A percentile compares a stretch with the other conserved stretches of the same genome.
Conservation (phyloP, 2,329 filamentous ascomycete genomes). For the Aspergillus persii region DNA sequence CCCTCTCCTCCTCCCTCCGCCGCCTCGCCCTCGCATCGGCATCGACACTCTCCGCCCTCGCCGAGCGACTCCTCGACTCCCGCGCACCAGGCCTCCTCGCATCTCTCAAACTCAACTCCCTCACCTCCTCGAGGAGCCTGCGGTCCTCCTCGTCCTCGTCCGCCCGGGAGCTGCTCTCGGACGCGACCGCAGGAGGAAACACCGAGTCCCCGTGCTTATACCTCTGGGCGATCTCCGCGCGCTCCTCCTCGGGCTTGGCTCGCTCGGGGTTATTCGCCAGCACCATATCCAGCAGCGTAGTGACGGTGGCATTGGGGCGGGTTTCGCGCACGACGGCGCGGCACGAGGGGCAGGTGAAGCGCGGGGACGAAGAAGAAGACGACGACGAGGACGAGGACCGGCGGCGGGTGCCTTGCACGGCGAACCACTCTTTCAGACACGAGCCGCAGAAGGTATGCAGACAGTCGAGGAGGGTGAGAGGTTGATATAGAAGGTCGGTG, state of each 20-base stretch:
- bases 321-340: conserved; percentile 83
- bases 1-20: conserved; percentile 32
- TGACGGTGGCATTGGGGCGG: conserved; percentile 85
- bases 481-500: conserved; percentile 89
- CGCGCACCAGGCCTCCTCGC: conserved; percentile 22
- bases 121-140: conserved; percentile 67
- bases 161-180: conserved; percentile 37
- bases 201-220: conserved; percentile 83
- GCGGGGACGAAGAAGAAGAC: conserved; percentile 49
- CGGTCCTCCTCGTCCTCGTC: conserved; percentile 61
- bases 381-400: conserved; percentile 34
- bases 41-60: conserved; percentile 38
- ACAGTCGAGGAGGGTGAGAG: conserved; percentile 86
- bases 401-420: conserved; percentile 65
- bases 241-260: conserved; percentile 68
- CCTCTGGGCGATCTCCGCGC: conserved; percentile 68
- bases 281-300: conserved; percentile 85
- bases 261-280: conserved; percentile 75
- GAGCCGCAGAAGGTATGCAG: conserved; percentile 95
- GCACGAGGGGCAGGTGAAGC: conserved; percentile 90
- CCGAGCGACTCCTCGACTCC: conserved; percentile 25
- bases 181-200: conserved; percentile 62
- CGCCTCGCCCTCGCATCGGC: conserved; percentile 25
- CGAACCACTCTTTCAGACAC: conserved; percentile 95
- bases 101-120: conserved; percentile 67